These are phyloP conservation scores for Erigeron philadelphicus DNA, from an alignment of 140 eudicot genomes.

Conservation along the genomic window DNA sequence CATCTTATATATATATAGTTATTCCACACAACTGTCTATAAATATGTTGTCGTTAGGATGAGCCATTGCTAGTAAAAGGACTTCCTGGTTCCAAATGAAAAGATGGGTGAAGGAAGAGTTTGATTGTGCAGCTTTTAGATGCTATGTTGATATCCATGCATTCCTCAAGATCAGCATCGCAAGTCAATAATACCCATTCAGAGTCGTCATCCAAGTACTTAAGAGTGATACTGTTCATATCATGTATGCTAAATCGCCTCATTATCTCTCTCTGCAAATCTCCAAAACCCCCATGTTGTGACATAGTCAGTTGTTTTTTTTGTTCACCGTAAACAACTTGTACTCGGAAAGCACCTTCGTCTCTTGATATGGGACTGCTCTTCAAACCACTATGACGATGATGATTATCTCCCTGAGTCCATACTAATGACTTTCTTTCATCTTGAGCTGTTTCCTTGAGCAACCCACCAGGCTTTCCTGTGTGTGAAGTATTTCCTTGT, in stretches of 20 bases:
- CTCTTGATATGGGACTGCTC: not conserved
- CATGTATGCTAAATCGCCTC: conserved; percentile 51
- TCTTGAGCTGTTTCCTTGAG: conserved; percentile 43
- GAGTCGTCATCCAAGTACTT: conserved; percentile 78
- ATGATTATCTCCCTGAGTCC: conserved; percentile 39
- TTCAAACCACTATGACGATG: conserved; percentile 13
- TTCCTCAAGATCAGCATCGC: conserved; percentile 86
- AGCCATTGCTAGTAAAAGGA: conserved; percentile 39
- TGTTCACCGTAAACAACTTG: conserved; percentile 59
- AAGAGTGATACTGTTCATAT: conserved; percentile 34
- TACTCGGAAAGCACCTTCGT: conserved; percentile 37
- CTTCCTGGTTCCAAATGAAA: conserved; percentile 35
- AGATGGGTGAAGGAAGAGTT: conserved; percentile 42
- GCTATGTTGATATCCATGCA: conserved; percentile 60
- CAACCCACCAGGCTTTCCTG: conserved; percentile 18
- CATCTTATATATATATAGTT: conserved; percentile 8
- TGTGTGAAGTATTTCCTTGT: conserved; percentile 22
- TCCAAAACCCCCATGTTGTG: conserved; percentile 40
- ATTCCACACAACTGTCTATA: conserved; percentile 18
- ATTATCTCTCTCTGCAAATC: conserved; percentile 53
- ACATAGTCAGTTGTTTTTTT: conserved; percentile 48
- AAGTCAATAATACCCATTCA: conserved; percentile 78
- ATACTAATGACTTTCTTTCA: conserved; percentile 33
- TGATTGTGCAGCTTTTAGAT: conserved; percentile 45
- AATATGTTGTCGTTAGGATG: conserved; percentile 26